Evolutionary conservation across 1,139 yeast species (phyloP).

Genomic region (Blastobotrys apis): DNA sequence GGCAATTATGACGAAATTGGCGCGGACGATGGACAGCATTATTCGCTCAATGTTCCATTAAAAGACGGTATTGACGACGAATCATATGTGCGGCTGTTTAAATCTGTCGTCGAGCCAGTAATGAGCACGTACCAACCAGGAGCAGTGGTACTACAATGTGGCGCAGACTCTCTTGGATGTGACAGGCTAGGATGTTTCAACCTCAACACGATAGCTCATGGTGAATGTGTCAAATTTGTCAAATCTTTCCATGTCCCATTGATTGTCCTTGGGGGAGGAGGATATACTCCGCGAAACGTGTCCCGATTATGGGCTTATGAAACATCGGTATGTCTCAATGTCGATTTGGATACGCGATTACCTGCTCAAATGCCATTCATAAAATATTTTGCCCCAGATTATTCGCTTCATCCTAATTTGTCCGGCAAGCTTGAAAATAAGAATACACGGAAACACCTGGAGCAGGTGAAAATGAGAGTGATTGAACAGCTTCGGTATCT

Average conservation of each 20-base stretch:
- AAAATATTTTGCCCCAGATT: slow-evolving; percentile 90
- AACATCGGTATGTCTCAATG: slow-evolving; percentile 80
- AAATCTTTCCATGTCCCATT: slow-evolving; percentile 83
- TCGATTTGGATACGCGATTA: slow-evolving; percentile 64
- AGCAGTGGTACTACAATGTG: slow-evolving; percentile 92
- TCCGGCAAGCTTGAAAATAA: slow-evolving; percentile 88
- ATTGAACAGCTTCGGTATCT: slow-evolving; percentile 78
- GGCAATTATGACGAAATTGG: slow-evolving; percentile 80
- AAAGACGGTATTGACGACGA: slow-evolving; percentile 96
- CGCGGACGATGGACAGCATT: slow-evolving; percentile 79
- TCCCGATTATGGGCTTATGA: slow-evolving; percentile 94
- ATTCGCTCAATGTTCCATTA: slow-evolving; percentile 87
- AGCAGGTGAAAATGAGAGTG: slow-evolving; percentile 68
- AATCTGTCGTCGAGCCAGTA: slow-evolving; percentile 82
- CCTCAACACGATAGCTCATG: slow-evolving; percentile 85
- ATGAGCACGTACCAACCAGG: slow-evolving; percentile 83
- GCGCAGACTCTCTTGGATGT: slow-evolving; percentile 92
- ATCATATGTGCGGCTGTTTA: slow-evolving; percentile 70
- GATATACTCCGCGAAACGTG: slow-evolving; percentile 94
- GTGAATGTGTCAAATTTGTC: slow-evolving; percentile 86
- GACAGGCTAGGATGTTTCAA: slow-evolving; percentile 94
- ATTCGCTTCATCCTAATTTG: slow-evolving; percentile 79
- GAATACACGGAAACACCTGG: slow-evolving; percentile 78
- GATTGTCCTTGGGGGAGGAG: slow-evolving; percentile 95
- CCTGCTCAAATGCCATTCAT: slow-evolving; percentile 80